phyloP scores from a whole-genome alignment of 192 early-diverging fungal genomes.

The Coemansia sp. region DNA sequence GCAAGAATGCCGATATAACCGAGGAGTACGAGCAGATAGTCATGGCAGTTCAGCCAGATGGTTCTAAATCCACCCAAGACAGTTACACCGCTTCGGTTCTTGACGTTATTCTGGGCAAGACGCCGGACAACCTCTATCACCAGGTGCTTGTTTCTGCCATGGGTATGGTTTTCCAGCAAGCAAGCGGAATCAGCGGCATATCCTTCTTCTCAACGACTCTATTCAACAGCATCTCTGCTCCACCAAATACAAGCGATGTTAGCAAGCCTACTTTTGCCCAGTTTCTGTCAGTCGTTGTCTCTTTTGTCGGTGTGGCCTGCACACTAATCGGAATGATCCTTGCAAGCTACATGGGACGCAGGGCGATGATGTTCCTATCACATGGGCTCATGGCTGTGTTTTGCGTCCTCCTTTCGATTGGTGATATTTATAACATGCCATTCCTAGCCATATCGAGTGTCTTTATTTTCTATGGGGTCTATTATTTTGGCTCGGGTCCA shows the following conservation, averaged over 20 bases:
- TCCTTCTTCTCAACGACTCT: slow-evolving; percentile 79
- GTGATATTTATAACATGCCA: slow-evolving; percentile 49
- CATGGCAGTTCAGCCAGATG: neutral
- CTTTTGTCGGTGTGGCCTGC: slow-evolving; percentile 21
- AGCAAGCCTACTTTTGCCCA: slow-evolving; percentile 37
- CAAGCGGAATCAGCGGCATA: slow-evolving; percentile 76
- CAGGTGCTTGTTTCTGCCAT: slow-evolving; percentile 63
- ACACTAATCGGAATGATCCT: slow-evolving; percentile 42
- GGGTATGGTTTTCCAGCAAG: slow-evolving; percentile 71
- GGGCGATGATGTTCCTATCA: slow-evolving; percentile 65
- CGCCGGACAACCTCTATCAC: slow-evolving; percentile 56
- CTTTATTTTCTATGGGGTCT: slow-evolving; percentile 67
- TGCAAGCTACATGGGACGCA: slow-evolving; percentile 67
- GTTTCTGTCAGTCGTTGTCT: slow-evolving; percentile 28
- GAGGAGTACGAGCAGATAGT: slow-evolving; percentile 60
- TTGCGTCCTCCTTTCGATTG: slow-evolving; percentile 62
- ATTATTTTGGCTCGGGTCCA: slow-evolving; percentile 72
- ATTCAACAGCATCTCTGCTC: slow-evolving; percentile 39
- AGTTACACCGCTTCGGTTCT: slow-evolving; percentile 40
- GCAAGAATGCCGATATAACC: slow-evolving; percentile 53
- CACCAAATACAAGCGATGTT: neutral
- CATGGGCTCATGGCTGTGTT: slow-evolving; percentile 59
- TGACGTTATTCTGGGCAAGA: slow-evolving; percentile 56
- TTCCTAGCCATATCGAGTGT: slow-evolving; percentile 60
- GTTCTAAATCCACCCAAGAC: neutral